Percentiles rank a stretch among this genome's conserved stretches.
phyloP scores from a whole-genome alignment of 2,329 filamentous ascomycete genomes.

The Ophiocordyceps camponoti-saundersi region DNA sequence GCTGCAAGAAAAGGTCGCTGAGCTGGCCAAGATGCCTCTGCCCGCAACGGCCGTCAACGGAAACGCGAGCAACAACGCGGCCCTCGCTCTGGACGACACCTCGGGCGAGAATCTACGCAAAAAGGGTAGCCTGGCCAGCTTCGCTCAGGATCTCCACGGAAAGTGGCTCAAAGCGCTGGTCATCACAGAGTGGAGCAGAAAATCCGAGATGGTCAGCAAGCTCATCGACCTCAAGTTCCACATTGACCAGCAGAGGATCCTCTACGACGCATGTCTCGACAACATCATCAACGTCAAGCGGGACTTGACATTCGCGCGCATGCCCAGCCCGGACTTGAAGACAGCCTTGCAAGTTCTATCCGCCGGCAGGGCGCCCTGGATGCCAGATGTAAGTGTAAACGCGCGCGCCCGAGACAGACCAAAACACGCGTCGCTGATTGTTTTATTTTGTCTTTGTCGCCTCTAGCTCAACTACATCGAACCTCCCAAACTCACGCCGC shows the following conservation, averaged over 20 bases:
- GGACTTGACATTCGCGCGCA: constrained; percentile 52
- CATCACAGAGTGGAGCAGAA: constrained; percentile 76
- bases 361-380: constrained; percentile 58
- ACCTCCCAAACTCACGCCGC: constrained; percentile 50
- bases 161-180: constrained; percentile 91
- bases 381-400: constrained; percentile 50
- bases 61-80: constrained; percentile 17
- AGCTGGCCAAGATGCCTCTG: constrained; percentile 52
- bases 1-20: constrained; percentile 51
- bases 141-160: constrained; percentile 61
- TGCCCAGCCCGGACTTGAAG: constrained; percentile 80
- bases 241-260: constrained; percentile 43
- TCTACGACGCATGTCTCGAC: constrained; percentile 43
- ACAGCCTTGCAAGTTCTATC: constrained; percentile 76
- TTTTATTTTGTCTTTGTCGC: background rate
- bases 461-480: constrained; percentile 58
- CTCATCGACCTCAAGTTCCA: constrained; percentile 76
- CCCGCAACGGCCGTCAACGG: constrained; percentile 33
- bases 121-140: constrained; percentile 58
- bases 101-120: constrained; percentile 55
- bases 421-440: background rate
- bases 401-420: background rate
- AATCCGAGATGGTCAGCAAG: constrained; percentile 62
- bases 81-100: constrained; percentile 29
- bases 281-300: constrained; percentile 57